These are phyloP conservation scores for Macadamia integrifolia DNA, from an alignment of 164 flowering plant genomes.

Conservation along the genomic window DNA sequence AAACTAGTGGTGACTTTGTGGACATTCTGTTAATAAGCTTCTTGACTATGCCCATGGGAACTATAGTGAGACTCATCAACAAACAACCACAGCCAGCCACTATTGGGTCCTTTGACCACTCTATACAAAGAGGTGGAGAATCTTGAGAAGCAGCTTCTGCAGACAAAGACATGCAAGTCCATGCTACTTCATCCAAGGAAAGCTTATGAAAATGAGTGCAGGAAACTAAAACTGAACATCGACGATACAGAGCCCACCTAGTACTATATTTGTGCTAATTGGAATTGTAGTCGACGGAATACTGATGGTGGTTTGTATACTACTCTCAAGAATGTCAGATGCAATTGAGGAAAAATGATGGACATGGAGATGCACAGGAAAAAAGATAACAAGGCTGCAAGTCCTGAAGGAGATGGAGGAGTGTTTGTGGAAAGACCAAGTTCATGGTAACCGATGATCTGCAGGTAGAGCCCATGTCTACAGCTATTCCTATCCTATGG, in stretches of 20 bases:
- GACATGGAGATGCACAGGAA: neutral
- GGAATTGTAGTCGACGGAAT: no score
- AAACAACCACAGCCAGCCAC: no score
- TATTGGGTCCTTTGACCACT: no score
- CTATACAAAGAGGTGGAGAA: no score
- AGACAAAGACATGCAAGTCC: neutral
- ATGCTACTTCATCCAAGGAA: slow-evolving; percentile 10
- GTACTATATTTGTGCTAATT: no score
- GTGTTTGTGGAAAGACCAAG: slow-evolving; percentile 7
- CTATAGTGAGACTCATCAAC: neutral
- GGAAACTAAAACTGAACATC: no score
- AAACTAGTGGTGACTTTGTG: slow-evolving; percentile 3
- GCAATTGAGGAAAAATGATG: neutral
- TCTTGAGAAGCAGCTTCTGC: neutral
- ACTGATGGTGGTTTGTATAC: no score
- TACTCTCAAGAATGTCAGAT: neutral
- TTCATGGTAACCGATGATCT: neutral
- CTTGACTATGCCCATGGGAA: slow-evolving; percentile 2
- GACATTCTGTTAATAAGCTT: neutral
- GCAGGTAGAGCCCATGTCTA: neutral
- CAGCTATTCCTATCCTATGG: no score
- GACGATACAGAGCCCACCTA: no score
- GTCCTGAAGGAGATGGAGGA: neutral
- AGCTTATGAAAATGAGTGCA: neutral
- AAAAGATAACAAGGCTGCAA: no score